Percentiles rank a stretch among this genome's conserved stretches.
Evolutionary conservation across 2,329 filamentous ascomycete species (phyloP).

Genomic region (Paraconiothyrium brasiliense): DNA sequence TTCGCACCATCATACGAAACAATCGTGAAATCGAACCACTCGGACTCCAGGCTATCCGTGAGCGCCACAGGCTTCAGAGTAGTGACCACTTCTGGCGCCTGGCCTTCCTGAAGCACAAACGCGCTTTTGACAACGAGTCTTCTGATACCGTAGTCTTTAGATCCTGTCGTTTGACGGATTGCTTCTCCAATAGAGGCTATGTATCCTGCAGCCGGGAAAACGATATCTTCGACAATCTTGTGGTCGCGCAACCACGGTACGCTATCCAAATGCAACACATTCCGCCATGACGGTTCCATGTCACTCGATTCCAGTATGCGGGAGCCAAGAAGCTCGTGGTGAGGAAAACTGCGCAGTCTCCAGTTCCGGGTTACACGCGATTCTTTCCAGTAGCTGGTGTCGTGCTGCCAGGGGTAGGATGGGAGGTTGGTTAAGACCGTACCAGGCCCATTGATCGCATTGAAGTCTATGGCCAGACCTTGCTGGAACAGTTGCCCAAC

Average conservation of each 20-base stretch:
- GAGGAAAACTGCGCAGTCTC: not conserved
- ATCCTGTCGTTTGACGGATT: constrained; percentile 1
- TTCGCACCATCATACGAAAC: constrained; percentile 17
- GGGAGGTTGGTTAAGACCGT: constrained; percentile 12
- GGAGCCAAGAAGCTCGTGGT: constrained; percentile 6
- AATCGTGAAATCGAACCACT: constrained; percentile 33
- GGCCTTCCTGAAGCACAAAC: constrained; percentile 15
- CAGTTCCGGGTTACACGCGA: not conserved
- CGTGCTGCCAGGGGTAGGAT: constrained; percentile 11
- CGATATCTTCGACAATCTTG: not conserved
- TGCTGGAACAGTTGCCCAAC: not conserved
- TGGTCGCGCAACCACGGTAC: constrained; percentile 1
- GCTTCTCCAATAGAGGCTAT: not conserved
- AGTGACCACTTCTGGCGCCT: constrained; percentile 18
- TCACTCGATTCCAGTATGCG: not conserved
- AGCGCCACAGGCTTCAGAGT: constrained; percentile 12
- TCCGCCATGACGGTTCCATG: not conserved
- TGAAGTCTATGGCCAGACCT: not conserved
- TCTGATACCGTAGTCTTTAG: constrained; percentile 5
- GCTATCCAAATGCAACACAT: not conserved
- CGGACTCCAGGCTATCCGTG: constrained; percentile 15
- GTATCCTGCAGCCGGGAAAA: constrained; percentile 1
- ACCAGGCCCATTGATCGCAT: not conserved
- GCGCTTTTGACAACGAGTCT: constrained; percentile 14
- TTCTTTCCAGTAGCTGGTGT: constrained; percentile 8